Conservation (phyloP, 2,329 filamentous ascomycete species). For the Colletotrichum euphorbiae region DNA sequence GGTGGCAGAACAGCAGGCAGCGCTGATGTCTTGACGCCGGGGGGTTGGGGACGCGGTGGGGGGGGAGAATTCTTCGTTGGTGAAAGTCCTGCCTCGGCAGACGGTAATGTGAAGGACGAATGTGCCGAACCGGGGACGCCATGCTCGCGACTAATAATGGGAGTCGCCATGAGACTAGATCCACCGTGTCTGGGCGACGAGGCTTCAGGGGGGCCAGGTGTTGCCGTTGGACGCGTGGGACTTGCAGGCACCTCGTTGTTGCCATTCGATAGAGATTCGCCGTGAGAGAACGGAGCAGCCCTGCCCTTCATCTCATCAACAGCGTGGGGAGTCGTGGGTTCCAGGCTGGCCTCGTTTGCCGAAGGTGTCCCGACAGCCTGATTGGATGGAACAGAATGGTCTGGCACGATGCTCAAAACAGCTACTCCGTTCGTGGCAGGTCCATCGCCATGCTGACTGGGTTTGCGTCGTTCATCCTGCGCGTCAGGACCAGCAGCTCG, state of each 20-base stretch:
- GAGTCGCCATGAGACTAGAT: conserved; percentile 37
- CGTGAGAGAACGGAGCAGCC: not conserved
- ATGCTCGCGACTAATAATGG: conserved; percentile 37
- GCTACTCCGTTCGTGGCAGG: not conserved
- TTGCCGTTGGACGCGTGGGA: conserved; percentile 5
- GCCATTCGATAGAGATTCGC: not conserved
- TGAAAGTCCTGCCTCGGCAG: conserved; percentile 60
- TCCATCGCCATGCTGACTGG: not conserved
- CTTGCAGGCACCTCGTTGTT: not conserved
- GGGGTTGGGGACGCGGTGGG: conserved; percentile 42
- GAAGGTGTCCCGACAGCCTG: not conserved
- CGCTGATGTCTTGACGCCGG: conserved; percentile 36
- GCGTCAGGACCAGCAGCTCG: not conserved
- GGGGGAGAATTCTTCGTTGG: conserved; percentile 65
- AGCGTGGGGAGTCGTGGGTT: conserved; percentile 25
- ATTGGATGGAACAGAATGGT: not conserved
- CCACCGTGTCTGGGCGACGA: conserved; percentile 33
- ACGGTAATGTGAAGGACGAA: conserved; percentile 45
- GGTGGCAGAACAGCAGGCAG: conserved; percentile 66
- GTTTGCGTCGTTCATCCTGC: not conserved
- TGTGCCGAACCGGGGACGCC: conserved; percentile 37
- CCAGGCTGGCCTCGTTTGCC: not conserved
- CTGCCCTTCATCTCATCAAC: not conserved
- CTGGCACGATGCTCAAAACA: no score
- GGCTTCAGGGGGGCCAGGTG: conserved; percentile 22